Conservation (phyloP, 345 rosid genomes). For the Tarenaya hassleriana region DNA sequence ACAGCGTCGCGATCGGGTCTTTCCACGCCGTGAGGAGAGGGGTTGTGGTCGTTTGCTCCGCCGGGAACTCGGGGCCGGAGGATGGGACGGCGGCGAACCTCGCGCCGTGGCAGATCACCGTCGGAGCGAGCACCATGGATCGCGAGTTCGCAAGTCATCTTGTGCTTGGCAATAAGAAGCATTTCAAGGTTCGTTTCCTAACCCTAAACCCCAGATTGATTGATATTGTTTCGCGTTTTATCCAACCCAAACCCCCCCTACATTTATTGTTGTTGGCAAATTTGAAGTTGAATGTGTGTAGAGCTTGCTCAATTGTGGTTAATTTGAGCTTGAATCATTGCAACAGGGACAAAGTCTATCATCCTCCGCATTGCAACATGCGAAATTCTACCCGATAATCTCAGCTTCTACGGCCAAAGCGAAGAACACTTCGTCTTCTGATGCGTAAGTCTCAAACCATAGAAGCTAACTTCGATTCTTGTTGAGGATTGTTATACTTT, state of each 20-base stretch:
- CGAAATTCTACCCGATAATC: constrained; percentile 49
- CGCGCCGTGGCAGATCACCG: constrained; percentile 88
- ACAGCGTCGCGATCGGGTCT: constrained; percentile 63
- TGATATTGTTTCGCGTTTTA: too few species aligned
- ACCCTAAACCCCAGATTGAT: neutral
- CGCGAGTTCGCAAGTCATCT: constrained; percentile 69
- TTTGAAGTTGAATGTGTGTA: too few species aligned
- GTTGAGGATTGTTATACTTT: neutral
- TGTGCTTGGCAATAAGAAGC: constrained; percentile 46
- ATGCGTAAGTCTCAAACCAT: constrained; percentile 48
- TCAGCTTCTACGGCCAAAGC: constrained; percentile 48
- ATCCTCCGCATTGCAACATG: constrained; percentile 30
- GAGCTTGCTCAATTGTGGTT: neutral
- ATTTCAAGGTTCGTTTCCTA: constrained; percentile 43
- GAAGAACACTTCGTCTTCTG: constrained; percentile 36
- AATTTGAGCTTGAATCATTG: neutral
- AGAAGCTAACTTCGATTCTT: neutral
- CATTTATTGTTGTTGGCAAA: too few species aligned
- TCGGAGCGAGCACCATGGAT: constrained; percentile 84
- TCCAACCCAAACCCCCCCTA: neutral
- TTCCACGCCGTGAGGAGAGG: constrained; percentile 68
- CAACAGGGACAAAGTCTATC: constrained; percentile 85
- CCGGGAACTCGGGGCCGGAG: constrained; percentile 77
- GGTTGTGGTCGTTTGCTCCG: constrained; percentile 59
- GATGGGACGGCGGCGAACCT: constrained; percentile 55